Conservation (phyloP, 192 early-diverging fungal genomes). For the Tieghemiomyces parasiticus region DNA sequence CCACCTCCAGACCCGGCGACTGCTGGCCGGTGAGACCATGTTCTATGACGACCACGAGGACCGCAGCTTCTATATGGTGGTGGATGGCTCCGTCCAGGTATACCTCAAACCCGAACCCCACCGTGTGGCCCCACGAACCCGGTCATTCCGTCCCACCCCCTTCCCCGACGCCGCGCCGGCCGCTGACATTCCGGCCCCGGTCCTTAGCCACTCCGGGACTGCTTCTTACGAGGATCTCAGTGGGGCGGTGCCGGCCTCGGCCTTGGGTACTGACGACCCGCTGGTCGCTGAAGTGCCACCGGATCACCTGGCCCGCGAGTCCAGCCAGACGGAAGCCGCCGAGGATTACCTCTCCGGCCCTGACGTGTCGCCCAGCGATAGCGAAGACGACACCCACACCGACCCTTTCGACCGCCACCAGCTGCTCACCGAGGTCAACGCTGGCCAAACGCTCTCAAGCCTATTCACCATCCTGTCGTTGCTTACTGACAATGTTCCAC, state of each 20-base stretch:
- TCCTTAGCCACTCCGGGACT: not conserved
- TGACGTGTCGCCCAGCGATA: not conserved
- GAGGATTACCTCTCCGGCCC: slow-evolving; percentile 11
- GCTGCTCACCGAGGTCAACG: slow-evolving; percentile 74
- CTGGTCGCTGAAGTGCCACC: too few species aligned
- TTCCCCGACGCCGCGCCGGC: too few species aligned
- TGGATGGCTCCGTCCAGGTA: slow-evolving; percentile 88
- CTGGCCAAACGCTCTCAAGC: slow-evolving; percentile 82
- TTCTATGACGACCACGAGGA: slow-evolving; percentile 44
- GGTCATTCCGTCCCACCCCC: not conserved
- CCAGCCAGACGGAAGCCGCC: slow-evolving; percentile 17
- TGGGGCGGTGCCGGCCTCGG: not conserved
- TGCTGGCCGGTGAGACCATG: slow-evolving; percentile 62
- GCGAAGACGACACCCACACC: slow-evolving; percentile 13
- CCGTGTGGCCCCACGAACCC: too few species aligned
- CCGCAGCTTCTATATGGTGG: slow-evolving; percentile 84
- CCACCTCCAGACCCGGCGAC: slow-evolving; percentile 63
- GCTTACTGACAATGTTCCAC: slow-evolving; percentile 63
- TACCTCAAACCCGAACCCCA: slow-evolving; percentile 43
- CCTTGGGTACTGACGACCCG: not conserved
- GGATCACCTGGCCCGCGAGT: not conserved
- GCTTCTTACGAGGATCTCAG: not conserved
- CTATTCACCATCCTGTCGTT: slow-evolving; percentile 84
- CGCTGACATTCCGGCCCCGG: too few species aligned
- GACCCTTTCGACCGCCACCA: slow-evolving; percentile 37